These are phyloP conservation scores for Fagopyrum esculentum DNA, from an alignment of 148 eudicot species.

Conservation along the genomic window DNA sequence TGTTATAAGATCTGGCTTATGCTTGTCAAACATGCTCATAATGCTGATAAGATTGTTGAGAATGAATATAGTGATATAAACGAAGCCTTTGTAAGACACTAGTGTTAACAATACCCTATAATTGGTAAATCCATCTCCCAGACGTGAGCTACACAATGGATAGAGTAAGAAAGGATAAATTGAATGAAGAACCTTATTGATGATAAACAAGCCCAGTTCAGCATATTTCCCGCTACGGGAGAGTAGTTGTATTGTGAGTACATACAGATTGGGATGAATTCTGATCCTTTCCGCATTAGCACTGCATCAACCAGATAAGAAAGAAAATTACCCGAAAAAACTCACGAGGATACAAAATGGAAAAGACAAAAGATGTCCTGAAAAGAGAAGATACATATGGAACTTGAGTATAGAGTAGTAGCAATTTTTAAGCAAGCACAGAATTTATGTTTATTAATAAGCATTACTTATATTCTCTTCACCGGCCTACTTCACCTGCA, in stretches of 20 bases:
- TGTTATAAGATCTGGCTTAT: background rate
- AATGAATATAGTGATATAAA: background rate
- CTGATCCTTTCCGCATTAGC: constrained; percentile 65
- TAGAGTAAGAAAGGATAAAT: constrained; percentile 2
- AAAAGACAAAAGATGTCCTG: constrained; percentile 1
- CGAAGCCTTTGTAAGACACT: background rate
- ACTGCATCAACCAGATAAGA: constrained; percentile 34
- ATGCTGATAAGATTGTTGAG: background rate
- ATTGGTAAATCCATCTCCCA: background rate
- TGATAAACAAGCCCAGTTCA: constrained; percentile 70
- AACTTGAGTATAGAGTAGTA: background rate
- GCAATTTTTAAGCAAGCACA: background rate
- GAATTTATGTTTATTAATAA: background rate
- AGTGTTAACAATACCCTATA: background rate
- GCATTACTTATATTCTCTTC: background rate
- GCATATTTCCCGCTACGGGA: constrained; percentile 65
- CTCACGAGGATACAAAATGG: background rate
- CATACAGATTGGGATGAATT: constrained; percentile 58
- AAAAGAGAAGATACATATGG: background rate
- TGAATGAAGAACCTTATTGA: constrained; percentile 57
- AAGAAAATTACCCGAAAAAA: background rate
- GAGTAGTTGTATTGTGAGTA: constrained; percentile 59
- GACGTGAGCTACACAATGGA: background rate
- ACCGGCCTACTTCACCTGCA: background rate
- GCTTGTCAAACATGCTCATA: background rate